Evolutionary conservation across 495 filamentous ascomycete species (phyloP).

Genomic region (Daldinia concentrica): DNA sequence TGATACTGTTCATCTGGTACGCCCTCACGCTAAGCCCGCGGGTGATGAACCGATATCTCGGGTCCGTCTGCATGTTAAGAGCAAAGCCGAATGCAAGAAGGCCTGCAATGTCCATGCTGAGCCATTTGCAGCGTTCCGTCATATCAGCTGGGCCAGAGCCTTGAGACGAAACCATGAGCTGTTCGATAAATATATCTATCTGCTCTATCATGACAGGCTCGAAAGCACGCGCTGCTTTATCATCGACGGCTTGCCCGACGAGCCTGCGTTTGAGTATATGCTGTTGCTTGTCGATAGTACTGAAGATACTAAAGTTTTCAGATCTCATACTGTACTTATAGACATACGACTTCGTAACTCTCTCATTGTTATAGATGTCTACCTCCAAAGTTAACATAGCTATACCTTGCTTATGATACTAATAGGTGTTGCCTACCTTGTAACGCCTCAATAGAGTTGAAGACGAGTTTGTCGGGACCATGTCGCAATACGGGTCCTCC

Average conservation of each 20-base stretch:
- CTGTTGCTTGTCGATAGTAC: not conserved
- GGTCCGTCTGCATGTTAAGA: not conserved
- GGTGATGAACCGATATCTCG: not conserved
- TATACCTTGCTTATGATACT: not conserved
- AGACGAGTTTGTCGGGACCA: conserved; percentile 1
- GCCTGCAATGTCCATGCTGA: not conserved
- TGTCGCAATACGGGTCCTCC: not conserved
- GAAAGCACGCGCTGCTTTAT: conserved; percentile 21
- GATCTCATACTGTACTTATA: not conserved
- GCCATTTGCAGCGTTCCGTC: not conserved
- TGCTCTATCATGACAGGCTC: conserved; percentile 25
- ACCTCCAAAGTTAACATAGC: not conserved
- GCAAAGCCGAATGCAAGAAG: not conserved
- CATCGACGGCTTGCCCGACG: conserved; percentile 20
- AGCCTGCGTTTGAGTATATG: conserved; percentile 21
- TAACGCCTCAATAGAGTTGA: conserved; percentile 1
- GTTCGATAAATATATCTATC: conserved; percentile 21
- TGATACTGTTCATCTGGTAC: not conserved
- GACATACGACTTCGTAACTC: not conserved
- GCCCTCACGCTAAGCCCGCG: not conserved
- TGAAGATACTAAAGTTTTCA: conserved; percentile 4
- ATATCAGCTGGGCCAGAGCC: not conserved
- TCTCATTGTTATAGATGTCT: conserved; percentile 8
- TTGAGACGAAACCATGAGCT: conserved; percentile 22
- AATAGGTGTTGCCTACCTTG: not conserved